These are phyloP conservation scores for Vitis rotundifolia DNA, from an alignment of 164 flowering plant genomes.

Conservation along the genomic window DNA sequence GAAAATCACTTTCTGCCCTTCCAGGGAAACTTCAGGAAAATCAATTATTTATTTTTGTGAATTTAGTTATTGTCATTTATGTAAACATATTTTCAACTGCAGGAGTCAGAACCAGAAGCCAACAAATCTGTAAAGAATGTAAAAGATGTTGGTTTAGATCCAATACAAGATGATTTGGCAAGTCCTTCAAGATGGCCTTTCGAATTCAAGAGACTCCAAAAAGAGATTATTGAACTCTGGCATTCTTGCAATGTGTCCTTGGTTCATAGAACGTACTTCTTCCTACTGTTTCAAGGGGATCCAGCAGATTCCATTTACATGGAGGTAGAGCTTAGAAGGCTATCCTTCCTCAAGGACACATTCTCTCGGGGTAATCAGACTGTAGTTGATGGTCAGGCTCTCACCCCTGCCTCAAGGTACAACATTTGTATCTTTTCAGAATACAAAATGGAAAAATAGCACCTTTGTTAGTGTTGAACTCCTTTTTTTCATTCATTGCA, in stretches of 20 bases:
- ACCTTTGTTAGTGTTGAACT: neutral
- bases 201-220: conserved; percentile 61
- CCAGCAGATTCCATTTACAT: conserved; percentile 75
- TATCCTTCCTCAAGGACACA: conserved; percentile 62
- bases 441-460: neutral
- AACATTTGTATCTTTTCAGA: neutral
- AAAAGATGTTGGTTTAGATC: conserved; percentile 38
- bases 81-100: conserved; percentile 4
- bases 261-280: conserved; percentile 55
- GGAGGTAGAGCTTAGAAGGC: conserved; percentile 86
- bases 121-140: conserved; percentile 10
- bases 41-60: neutral
- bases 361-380: conserved; percentile 40
- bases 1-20: too few relatives aligned
- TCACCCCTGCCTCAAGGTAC: conserved; percentile 40
- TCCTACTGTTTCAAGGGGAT: conserved; percentile 41
- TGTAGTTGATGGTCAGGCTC: conserved; percentile 19
- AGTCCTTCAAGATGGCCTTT: conserved; percentile 45
- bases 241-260: conserved; percentile 45
- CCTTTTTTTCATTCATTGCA: neutral
- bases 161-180: conserved; percentile 23
- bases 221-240: conserved; percentile 63
- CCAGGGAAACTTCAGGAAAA: neutral
- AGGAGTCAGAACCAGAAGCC: conserved; percentile 16
- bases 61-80: neutral